phyloP scores from a whole-genome alignment of 805 yeast genomes.

The Candida piceae region DNA sequence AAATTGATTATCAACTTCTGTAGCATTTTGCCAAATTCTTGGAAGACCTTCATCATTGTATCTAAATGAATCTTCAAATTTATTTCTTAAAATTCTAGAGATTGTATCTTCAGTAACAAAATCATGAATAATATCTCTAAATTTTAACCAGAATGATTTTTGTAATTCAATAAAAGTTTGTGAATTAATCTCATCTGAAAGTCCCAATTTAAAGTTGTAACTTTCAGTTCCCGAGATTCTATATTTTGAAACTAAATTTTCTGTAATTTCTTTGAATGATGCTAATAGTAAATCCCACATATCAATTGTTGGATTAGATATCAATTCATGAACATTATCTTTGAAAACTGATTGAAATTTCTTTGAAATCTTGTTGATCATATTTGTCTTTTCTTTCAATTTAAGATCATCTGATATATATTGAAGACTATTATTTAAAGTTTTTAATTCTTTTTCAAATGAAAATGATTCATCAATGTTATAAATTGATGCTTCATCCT shows the following conservation, averaged over 20 bases:
- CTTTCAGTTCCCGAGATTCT: conserved; percentile 14
- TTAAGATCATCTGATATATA: conserved; percentile 30
- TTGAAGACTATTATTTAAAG: conserved; percentile 27
- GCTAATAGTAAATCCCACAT: conserved; percentile 59
- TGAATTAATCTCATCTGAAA: conserved; percentile 37
- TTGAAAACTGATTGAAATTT: conserved; percentile 42
- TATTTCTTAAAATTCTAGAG: conserved; percentile 61
- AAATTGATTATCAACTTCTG: conserved; percentile 66
- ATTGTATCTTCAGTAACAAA: conserved; percentile 63
- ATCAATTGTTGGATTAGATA: conserved; percentile 44
- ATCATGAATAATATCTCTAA: conserved; percentile 55
- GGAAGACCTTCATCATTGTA: conserved; percentile 84
- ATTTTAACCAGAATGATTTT: conserved; percentile 58
- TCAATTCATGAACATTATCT: conserved; percentile 43
- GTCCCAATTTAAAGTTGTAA: conserved; percentile 66
- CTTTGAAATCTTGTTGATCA: conserved; percentile 42
- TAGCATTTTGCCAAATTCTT: conserved; percentile 66
- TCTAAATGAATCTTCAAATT: conserved; percentile 77
- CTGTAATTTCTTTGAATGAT: conserved; percentile 36
- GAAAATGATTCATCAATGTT: conserved; percentile 28
- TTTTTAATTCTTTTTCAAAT: conserved; percentile 30
- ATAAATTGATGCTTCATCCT: conserved; percentile 30
- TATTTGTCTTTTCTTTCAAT: conserved; percentile 35
- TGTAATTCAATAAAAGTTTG: conserved; percentile 40
- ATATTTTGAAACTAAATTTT: conserved; percentile 28